Evolutionary conservation across 768 basidiomycete species (phyloP), one percentile per base, ranked within the genome.

Genomic region (Kwoniella sp.): DNA sequence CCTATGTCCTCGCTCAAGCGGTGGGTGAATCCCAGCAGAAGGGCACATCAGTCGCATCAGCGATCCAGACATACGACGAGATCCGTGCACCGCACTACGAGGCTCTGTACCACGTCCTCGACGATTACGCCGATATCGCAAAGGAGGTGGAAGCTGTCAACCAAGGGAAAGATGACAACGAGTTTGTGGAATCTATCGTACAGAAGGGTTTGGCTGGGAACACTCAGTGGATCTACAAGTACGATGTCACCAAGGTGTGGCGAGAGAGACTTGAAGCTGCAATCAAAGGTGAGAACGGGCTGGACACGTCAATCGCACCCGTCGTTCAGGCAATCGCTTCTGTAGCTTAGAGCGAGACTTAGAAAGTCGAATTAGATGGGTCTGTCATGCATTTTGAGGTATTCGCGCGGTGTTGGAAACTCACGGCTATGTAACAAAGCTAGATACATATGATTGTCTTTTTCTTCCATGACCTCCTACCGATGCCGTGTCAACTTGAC

Each of bases 161-260:
- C 27, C 40, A 40, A 10, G 56, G 46, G 26, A 29, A 27, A 46
- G 30, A 47, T n/a, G 56, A 58, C 26, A 44, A 58, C 46, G 56
- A 58, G 27, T 58, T 47, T 27, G 56, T 58, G 4, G 56, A 58
- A 13, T 24, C 44, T 3, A 58, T 49, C 17, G 56, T 58, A 8
- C 44, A 46, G 24, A 58, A 58, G 48, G 56, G 56, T 33, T 21
- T 58, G 8, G 56, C 44, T 5, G 47, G 56, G 4, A 58, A 58
- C 12, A 58, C 56, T 19, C 40, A 49, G 44, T 58, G 56, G 56
- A 58, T 58, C 29, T 58, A 58, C 22, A 26, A 47, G 21, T 58
- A 58, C 36, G 56, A 58, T 29, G 56, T 58, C 22, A 56, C 55
- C n/a, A 56, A 56, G 37, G 55, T 56, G 22, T 56, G 55, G 55